Evolutionary conservation across 345 rosid species (phyloP).

Genomic region (Moringa oleifera): DNA sequence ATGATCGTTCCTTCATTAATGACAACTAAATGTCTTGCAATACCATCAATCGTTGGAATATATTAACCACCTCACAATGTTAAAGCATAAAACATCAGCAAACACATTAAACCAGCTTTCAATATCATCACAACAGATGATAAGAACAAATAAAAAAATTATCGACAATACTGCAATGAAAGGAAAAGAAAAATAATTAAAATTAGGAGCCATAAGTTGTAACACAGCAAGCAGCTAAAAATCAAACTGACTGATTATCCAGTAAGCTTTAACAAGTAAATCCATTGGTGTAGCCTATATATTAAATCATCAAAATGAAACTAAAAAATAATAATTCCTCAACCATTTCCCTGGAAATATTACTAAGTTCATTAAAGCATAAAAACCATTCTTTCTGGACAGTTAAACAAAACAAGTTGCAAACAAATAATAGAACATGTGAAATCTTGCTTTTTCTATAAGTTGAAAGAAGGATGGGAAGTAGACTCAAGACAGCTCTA

Average conservation of each 20-base stretch:
- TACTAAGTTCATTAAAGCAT: background rate
- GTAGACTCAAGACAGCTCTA: slow-evolving; percentile 58
- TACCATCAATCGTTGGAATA: slow-evolving; percentile 68
- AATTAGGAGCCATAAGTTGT: background rate
- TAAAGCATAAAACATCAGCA: background rate
- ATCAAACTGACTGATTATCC: no score
- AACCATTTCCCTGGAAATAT: background rate
- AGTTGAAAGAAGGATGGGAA: slow-evolving; percentile 85
- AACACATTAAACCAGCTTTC: background rate
- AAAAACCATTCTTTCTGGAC: background rate
- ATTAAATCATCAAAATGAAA: no score
- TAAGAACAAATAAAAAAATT: background rate
- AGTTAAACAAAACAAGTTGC: background rate
- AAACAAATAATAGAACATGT: slow-evolving; percentile 1
- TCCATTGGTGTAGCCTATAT: background rate
- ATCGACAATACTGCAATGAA: background rate
- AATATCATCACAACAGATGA: background rate
- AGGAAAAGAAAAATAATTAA: no score
- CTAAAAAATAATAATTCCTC: background rate
- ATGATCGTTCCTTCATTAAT: slow-evolving; percentile 67
- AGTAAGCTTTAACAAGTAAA: background rate
- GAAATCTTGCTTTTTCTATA: slow-evolving; percentile 70
- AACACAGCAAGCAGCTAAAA: no score
- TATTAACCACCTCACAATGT: slow-evolving; percentile 42
- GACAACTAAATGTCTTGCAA: slow-evolving; percentile 59